phyloP scores from a whole-genome alignment of 495 filamentous ascomycete genomes.

The Daldinia grandis region DNA sequence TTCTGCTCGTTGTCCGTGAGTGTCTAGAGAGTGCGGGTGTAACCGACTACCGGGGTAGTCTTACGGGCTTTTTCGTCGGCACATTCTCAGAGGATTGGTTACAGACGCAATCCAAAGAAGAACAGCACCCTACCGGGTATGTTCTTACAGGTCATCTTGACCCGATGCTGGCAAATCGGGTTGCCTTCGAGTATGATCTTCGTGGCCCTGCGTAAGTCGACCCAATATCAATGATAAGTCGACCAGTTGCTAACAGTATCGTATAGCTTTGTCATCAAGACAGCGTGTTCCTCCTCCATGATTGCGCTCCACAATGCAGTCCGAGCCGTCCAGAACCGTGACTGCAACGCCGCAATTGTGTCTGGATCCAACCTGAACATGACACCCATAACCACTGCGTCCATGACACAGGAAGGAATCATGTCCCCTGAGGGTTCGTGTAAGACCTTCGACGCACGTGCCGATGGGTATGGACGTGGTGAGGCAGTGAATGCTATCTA shows the following conservation, averaged over 20 bases:
- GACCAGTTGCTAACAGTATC: not conserved
- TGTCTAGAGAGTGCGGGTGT: conserved; percentile 58
- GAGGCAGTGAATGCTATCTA: conserved; percentile 45
- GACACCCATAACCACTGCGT: not conserved
- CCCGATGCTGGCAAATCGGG: conserved; percentile 43
- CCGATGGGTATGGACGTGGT: conserved; percentile 31
- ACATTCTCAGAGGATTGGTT: conserved; percentile 49
- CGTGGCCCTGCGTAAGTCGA: conserved; percentile 35
- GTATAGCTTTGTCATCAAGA: conserved; percentile 48
- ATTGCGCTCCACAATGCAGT: conserved; percentile 59
- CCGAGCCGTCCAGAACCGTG: conserved; percentile 39
- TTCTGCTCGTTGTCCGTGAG: conserved; percentile 59
- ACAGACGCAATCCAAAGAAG: conserved; percentile 20
- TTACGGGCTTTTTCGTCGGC: conserved; percentile 58
- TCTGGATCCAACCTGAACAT: conserved; percentile 16
- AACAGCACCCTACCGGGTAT: conserved; percentile 12
- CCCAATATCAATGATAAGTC: not conserved
- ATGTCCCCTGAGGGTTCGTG: not conserved
- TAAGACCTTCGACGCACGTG: conserved; percentile 2
- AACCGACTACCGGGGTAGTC: conserved; percentile 48
- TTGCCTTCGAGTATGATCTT: conserved; percentile 44
- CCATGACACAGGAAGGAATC: not conserved
- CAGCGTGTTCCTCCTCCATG: conserved; percentile 61
- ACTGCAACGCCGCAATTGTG: conserved; percentile 36
- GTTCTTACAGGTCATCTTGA: conserved; percentile 32